A percentile compares a stretch with the other conserved stretches of the same genome.
Conservation (phyloP, 2,329 filamentous ascomycete species). For the Fusarium compactum region DNA sequence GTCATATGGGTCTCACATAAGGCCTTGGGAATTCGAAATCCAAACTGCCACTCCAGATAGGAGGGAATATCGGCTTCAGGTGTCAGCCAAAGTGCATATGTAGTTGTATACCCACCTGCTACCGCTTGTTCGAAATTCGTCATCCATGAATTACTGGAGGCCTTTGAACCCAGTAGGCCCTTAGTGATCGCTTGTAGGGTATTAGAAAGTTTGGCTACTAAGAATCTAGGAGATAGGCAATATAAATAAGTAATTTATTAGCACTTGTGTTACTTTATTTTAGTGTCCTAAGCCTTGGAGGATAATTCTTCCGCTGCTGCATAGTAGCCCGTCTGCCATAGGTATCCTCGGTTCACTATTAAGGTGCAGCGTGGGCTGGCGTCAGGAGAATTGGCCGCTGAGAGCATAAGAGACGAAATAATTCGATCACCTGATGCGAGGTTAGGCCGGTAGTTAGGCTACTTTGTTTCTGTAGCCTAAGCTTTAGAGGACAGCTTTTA, state of each 20-base stretch:
- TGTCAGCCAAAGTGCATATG: constrained; percentile 82
- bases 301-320: too few species aligned
- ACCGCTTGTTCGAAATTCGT: constrained; percentile 85
- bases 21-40: constrained; percentile 78
- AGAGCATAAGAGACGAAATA: not conserved
- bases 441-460: not conserved
- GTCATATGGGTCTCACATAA: constrained; percentile 58
- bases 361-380: too few species aligned
- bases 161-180: constrained; percentile 72
- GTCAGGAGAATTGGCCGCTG: not conserved
- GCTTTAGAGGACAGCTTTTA: not conserved
- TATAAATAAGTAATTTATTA: too few species aligned
- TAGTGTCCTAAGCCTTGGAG: too few species aligned
- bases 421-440: not conserved
- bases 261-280: too few species aligned
- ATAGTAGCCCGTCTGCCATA: too few species aligned
- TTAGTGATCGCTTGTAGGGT: constrained; percentile 65
- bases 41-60: constrained; percentile 91
- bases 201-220: too few species aligned
- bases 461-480: not conserved
- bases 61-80: constrained; percentile 73
- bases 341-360: too few species aligned
- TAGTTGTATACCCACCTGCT: constrained; percentile 72
- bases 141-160: constrained; percentile 72
- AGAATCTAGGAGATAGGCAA: too few species aligned